Base-by-base conservation (phyloP, 352 stramenopile genomes). In the Globisporangium takayamanum region DNA sequence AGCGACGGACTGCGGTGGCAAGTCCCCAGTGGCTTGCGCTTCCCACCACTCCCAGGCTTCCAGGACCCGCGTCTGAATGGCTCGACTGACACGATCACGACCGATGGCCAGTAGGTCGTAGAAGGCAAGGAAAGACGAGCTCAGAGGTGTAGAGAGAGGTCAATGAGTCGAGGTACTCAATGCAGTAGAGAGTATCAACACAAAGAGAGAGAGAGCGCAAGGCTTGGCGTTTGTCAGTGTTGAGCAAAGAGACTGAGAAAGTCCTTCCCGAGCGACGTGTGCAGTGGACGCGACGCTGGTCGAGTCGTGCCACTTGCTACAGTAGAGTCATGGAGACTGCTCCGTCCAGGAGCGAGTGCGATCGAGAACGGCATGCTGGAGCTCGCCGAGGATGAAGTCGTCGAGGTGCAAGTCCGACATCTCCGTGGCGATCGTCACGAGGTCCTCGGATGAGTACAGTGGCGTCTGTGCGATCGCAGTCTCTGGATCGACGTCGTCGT, bases 241-340 rank as follows among this genome's bases (percentile, higher is more conserved):
- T 89, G 82, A 30, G 83, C 80, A 63, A 93, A 93, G 18, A 93
- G 70, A 60, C 80, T 87, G 12, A 93, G 64, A 42, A 91, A 90
- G 53, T 93, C 84, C 64, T 83, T 74, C 1, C 80, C 84, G 0
- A 93, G 50, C 0, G 84, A 93, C 8, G 84, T 93, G 37, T 81
- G 69, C 15, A 93, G 76, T n/a, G 70, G 56, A 20, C 66, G 60
- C 16, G 68, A 56, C 12, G 59, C 36, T 39, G 33, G 33, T 39
- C 33, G 33, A 12, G 54, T 3, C n/a, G 61, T n/a, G 44, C 51
- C 36, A 16, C 36, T 39, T 45, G 30, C 50, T 46, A 15, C 53
- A 48, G 37, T 12, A 30, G 42, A 47, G 57, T 53, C 47, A 42
- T 51, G 18, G 47, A 59, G 26, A 22, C 55, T 63, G 18, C 60